Percentiles rank a stretch among this genome's conserved stretches.
Evolutionary conservation across 2,329 filamentous ascomycete genomes (phyloP).

Genomic region (Bisporella sp.): DNA sequence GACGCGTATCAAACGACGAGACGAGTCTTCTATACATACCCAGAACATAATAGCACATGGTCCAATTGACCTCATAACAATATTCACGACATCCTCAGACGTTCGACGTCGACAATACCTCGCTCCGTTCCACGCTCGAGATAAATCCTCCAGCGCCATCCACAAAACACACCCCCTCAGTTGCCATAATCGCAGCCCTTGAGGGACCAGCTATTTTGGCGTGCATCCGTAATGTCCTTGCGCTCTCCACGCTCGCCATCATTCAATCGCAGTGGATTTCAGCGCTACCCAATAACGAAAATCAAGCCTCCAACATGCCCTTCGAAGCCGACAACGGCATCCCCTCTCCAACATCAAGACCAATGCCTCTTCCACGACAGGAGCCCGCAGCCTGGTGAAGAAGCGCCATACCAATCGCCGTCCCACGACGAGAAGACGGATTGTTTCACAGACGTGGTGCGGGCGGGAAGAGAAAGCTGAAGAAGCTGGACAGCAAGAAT

Average conservation of each 20-base stretch:
- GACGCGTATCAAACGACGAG: too few relatives aligned
- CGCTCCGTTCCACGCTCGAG: too few relatives aligned
- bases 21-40: too few relatives aligned
- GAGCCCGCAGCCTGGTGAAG: constrained; percentile 41
- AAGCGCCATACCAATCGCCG: constrained; percentile 13
- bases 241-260: constrained; percentile 20
- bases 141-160: too few relatives aligned
- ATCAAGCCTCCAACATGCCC: constrained; percentile 7
- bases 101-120: too few relatives aligned
- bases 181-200: too few relatives aligned
- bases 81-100: too few relatives aligned
- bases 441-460: constrained; percentile 9
- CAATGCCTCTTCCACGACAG: constrained; percentile 40
- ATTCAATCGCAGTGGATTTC: constrained; percentile 21
- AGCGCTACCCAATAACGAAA: constrained; percentile 1
- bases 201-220: background rate
- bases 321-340: constrained; percentile 44
- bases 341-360: constrained; percentile 48
- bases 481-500: constrained; percentile 31
- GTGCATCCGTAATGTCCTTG: constrained; percentile 16
- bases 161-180: too few relatives aligned
- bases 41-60: too few relatives aligned
- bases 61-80: too few relatives aligned
- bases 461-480: constrained; percentile 40
- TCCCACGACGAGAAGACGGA: constrained; percentile 23